These are phyloP conservation scores for Calonectria pseudoreteaudii DNA, from an alignment of 2,329 filamentous ascomycete species.

Conservation along the genomic window DNA sequence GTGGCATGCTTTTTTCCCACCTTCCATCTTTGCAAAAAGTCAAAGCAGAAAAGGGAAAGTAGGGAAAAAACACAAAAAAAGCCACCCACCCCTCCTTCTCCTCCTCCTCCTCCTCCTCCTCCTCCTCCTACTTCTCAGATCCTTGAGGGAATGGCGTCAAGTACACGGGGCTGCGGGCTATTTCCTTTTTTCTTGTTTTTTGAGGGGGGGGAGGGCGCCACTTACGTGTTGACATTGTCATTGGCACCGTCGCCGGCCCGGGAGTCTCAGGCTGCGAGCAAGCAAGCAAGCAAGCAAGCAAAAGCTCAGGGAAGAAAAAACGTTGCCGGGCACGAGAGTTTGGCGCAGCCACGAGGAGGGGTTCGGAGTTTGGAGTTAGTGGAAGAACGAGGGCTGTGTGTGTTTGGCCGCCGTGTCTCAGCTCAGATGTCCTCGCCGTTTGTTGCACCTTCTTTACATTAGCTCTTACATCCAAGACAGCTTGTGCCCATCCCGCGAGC, in stretches of 20 bases:
- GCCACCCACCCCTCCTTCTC: too few species aligned
- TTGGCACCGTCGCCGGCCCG: neutral
- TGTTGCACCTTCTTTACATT: neutral
- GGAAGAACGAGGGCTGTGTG: neutral
- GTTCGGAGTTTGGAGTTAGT: neutral
- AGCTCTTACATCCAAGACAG: conserved; percentile 3
- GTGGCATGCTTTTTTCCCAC: neutral
- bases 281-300: neutral
- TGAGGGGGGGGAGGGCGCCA: too few species aligned
- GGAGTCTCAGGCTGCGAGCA: neutral
- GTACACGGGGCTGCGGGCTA: neutral
- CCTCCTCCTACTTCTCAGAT: too few species aligned
- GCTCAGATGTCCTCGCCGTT: neutral
- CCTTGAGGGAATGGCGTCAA: neutral
- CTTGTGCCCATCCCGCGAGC: neutral
- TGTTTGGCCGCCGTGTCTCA: neutral
- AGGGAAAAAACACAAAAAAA: too few species aligned
- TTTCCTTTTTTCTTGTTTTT: too few species aligned
- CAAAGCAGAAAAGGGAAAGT: neutral
- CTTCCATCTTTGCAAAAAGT: neutral
- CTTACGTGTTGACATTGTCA: neutral
- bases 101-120: too few species aligned
- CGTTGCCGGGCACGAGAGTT: neutral
- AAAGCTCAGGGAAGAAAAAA: neutral
- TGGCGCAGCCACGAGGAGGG: neutral